Evolutionary conservation across 768 basidiomycete genomes (phyloP).

Genomic region (Daedaleopsis sinensis): DNA sequence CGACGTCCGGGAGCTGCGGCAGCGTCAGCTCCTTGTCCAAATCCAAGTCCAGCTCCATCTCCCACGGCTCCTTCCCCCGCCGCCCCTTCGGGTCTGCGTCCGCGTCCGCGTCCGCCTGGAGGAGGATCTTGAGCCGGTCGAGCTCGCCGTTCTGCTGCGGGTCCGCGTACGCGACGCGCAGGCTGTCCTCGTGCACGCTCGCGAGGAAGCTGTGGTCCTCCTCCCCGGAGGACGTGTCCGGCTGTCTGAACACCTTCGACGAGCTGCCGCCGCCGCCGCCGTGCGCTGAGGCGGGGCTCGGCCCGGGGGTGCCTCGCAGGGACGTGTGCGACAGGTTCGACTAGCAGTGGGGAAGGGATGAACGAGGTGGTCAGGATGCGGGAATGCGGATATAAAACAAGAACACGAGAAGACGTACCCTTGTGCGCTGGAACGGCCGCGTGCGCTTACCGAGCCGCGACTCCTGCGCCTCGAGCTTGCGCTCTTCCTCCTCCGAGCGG

Average conservation of each 20-base stretch:
- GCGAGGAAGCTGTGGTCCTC: constrained; percentile 26
- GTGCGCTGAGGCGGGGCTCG: constrained; percentile 1
- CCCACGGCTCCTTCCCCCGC: constrained; percentile 9
- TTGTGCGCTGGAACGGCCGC: constrained; percentile 40
- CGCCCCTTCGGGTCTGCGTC: neutral
- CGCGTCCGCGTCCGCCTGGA: constrained; percentile 36
- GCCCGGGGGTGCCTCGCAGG: neutral
- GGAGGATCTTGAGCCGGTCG: constrained; percentile 56
- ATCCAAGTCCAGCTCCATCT: neutral
- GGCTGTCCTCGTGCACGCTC: constrained; percentile 33
- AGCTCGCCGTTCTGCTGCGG: constrained; percentile 63
- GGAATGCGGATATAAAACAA: too few species aligned
- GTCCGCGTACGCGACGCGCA: constrained; percentile 70
- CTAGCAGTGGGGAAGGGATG: constrained; percentile 3
- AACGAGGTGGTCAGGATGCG: neutral
- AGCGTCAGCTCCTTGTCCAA: constrained; percentile 14
- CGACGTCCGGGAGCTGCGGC: constrained; percentile 16
- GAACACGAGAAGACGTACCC: constrained; percentile 34
- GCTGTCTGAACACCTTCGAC: neutral
- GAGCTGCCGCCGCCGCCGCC: neutral
- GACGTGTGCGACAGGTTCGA: constrained; percentile 9
- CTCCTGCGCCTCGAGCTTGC: constrained; percentile 10
- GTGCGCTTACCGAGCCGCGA: constrained; percentile 38
- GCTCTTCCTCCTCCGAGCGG: constrained; percentile 37
- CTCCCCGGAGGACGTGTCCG: constrained; percentile 15